A percentile compares a stretch with the other conserved stretches of the same genome.
These are phyloP conservation scores for Cunninghamia lanceolata DNA, from an alignment of 75 land plant species.

Conservation along the genomic window DNA sequence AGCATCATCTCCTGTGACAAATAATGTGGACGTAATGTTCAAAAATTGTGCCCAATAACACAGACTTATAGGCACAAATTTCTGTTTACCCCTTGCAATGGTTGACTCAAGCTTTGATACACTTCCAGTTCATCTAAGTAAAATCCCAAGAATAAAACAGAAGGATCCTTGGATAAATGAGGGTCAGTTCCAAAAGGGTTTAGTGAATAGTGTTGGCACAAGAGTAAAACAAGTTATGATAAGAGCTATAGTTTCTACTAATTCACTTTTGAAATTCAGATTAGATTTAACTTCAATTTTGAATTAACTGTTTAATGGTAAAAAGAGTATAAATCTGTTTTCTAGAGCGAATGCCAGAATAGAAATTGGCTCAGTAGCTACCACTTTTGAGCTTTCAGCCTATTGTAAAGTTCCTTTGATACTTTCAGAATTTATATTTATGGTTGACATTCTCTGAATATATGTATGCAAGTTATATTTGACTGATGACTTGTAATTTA, in stretches of 20 bases:
- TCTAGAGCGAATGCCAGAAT: not conserved
- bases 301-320: not conserved
- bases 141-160: not conserved
- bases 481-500: not conserved
- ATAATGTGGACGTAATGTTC: not conserved
- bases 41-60: not conserved
- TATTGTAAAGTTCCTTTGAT: not conserved
- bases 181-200: not conserved
- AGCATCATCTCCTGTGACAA: not conserved
- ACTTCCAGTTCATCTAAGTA: not conserved
- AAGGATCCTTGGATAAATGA: not conserved
- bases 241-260: not conserved
- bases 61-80: not conserved
- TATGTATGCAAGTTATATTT: not conserved
- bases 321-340: not conserved
- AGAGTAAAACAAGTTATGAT: not conserved
- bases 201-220: not conserved
- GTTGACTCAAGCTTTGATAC: not conserved
- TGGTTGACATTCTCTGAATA: not conserved
- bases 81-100: not conserved
- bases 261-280: not conserved
- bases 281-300: not conserved
- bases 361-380: not conserved
- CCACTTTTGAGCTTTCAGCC: not conserved
- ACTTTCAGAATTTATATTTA: not conserved